These are phyloP conservation scores for Solanum clarkiae DNA, from an alignment of 257 asterid species.

Conservation along the genomic window DNA sequence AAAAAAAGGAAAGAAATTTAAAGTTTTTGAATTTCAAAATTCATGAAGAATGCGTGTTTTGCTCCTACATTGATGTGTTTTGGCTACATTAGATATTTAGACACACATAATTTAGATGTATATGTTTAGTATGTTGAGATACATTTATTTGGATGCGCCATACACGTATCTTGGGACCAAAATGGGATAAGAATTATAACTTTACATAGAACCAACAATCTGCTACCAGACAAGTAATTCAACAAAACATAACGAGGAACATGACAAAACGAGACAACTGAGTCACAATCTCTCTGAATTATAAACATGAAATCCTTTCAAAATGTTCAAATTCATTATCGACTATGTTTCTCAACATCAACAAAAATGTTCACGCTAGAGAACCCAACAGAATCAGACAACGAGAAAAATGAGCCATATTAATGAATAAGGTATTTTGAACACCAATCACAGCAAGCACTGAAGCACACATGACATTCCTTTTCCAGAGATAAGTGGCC, in stretches of 20 bases:
- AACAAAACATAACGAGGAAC: background rate
- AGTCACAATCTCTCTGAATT: background rate
- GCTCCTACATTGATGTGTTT: too few relatives aligned
- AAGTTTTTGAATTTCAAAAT: too few relatives aligned
- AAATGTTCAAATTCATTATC: background rate
- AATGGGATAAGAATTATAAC: background rate
- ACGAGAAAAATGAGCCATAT: conserved; percentile 86
- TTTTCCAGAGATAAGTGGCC: conserved; percentile 87
- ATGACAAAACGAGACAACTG: background rate
- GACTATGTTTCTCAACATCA: background rate
- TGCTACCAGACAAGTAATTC: background rate
- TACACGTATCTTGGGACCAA: too few relatives aligned
- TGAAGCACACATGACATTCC: conserved; percentile 26
- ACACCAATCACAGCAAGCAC: conserved; percentile 82
- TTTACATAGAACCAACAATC: background rate
- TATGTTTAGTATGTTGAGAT: too few relatives aligned
- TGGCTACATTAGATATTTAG: too few relatives aligned
- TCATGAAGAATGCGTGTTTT: too few relatives aligned
- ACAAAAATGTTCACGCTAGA: conserved; percentile 31
- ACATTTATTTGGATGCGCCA: too few relatives aligned
- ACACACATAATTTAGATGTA: too few relatives aligned
- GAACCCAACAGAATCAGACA: conserved; percentile 78
- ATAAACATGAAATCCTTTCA: background rate
- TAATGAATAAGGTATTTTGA: conserved; percentile 78
- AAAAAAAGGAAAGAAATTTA: too few relatives aligned